Conservation (phyloP, 495 filamentous ascomycete genomes). For the Xylaria sp. region DNA sequence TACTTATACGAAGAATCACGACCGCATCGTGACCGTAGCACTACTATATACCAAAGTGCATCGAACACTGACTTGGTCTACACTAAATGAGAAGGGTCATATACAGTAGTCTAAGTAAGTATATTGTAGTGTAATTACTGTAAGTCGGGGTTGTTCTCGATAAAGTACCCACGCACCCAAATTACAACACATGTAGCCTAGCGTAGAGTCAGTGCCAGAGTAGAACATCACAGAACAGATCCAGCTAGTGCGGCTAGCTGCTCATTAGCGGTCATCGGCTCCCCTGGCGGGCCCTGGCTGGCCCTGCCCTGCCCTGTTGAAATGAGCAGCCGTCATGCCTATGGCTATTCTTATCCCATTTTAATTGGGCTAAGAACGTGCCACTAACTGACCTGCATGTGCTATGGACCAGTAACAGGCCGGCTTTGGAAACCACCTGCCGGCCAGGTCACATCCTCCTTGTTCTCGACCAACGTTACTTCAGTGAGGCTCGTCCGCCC, state of each 20-base stretch:
- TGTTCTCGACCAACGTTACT: slow-evolving; percentile 12
- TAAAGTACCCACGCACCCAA: not conserved
- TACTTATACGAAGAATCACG: not conserved
- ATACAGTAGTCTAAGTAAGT: too few relatives aligned
- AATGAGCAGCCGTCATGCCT: slow-evolving; percentile 6
- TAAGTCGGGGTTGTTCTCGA: too few relatives aligned
- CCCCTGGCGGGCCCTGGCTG: not conserved
- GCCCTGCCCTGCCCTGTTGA: not conserved
- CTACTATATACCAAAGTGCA: too few relatives aligned
- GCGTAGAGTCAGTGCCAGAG: not conserved
- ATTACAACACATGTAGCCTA: too few relatives aligned
- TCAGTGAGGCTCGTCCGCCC: slow-evolving; percentile 20
- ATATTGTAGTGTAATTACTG: too few relatives aligned
- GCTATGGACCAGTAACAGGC: not conserved
- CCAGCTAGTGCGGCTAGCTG: slow-evolving; percentile 5
- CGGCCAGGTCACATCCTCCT: not conserved
- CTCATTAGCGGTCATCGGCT: slow-evolving; percentile 3
- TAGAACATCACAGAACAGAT: not conserved
- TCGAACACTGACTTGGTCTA: too few relatives aligned
- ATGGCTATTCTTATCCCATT: slow-evolving; percentile 17
- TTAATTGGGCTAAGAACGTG: slow-evolving; percentile 13
- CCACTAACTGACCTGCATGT: slow-evolving; percentile 1
- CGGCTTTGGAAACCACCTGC: not conserved
- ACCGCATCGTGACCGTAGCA: not conserved
- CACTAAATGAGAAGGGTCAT: too few relatives aligned